phyloP scores from a whole-genome alignment of 805 yeast genomes.

The Kluyveromyces nonfermentans region DNA sequence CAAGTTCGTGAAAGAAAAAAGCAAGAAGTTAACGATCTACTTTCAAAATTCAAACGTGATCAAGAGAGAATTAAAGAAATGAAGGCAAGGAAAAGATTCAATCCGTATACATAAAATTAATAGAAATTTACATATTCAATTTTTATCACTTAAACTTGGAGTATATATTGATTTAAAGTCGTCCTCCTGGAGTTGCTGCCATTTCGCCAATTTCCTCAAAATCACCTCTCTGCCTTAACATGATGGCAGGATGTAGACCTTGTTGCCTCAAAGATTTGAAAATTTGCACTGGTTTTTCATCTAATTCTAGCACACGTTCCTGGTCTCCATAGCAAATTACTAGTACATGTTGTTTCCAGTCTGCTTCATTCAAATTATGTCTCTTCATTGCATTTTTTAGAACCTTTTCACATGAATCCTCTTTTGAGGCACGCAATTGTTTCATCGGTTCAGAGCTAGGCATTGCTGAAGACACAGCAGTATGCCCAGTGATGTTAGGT shows the following conservation, averaged over 20 bases:
- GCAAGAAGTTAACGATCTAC: conserved; percentile 79
- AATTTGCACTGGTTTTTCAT: conserved; percentile 80
- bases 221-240: conserved; percentile 78
- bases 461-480: conserved; percentile 3
- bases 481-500: conserved; percentile 7
- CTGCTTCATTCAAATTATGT: conserved; percentile 66
- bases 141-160: not conserved
- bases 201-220: conserved; percentile 22
- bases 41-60: conserved; percentile 79
- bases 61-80: conserved; percentile 74
- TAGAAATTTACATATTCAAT: not conserved
- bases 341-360: conserved; percentile 81
- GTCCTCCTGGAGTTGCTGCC: conserved; percentile 13
- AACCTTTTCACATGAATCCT: conserved; percentile 84
- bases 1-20: conserved; percentile 92
- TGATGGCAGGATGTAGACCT: conserved; percentile 84
- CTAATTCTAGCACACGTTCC: conserved; percentile 71
- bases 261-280: conserved; percentile 77
- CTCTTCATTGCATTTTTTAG: conserved; percentile 82
- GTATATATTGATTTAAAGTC: conserved; percentile 5
- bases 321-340: conserved; percentile 87
- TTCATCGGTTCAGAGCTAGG: conserved; percentile 55
- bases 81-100: conserved; percentile 74
- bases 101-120: conserved; percentile 51
- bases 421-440: conserved; percentile 75